Base-by-base conservation (phyloP, 805 yeast species). In the Kluyveromyces aestuarii region DNA sequence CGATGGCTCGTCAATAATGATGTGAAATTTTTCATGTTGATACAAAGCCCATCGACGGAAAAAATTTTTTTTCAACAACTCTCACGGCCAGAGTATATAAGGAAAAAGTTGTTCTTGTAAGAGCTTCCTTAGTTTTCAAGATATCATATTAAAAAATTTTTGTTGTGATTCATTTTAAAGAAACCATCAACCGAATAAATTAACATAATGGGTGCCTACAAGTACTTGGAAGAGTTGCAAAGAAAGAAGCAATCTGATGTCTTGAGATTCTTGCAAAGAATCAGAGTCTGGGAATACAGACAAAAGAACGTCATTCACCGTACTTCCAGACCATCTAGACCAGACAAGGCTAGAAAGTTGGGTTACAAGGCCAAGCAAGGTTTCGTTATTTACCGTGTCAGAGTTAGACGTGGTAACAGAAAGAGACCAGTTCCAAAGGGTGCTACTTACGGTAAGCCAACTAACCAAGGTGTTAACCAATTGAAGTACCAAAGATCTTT, bases 321-420 rank as follows among this genome's bases (percentile, higher is more conserved):
- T 77, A 97, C 97, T 65, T 67, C 95, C 52, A 88, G 91, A 76
- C 99, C 99, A 69, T 85, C 97, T 65, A 90, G 98, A 79, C 99
- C 99, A 76, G 99, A 93, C 79, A 93, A 93, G 93, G 99, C 99
- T 70, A 91, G 99, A 84, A 88, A 96, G 78, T 85, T 93, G 71
- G 99, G 99, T 67, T 93, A 93, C 96, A 93, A 93, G 86, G 98
- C 99, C 78, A 93, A 93, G 85, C 99, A 93, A 82, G 99, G 99
- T 68, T 93, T 87, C 74, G 96, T 87, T 63, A 81, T 93, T 83
- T 93, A 79, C 96, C 85, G 99, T 77, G 79, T 91, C 76, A 88
- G 99, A 79, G 98, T 93, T 70, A 88, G 98, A 81, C 87, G 99
- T 80, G 99, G 99, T 82, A 91, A 91, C 82, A 90, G 99, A 87